These are phyloP conservation scores for Cercospora beticola DNA, from an alignment of 2,329 filamentous ascomycete species.

Conservation along the genomic window DNA sequence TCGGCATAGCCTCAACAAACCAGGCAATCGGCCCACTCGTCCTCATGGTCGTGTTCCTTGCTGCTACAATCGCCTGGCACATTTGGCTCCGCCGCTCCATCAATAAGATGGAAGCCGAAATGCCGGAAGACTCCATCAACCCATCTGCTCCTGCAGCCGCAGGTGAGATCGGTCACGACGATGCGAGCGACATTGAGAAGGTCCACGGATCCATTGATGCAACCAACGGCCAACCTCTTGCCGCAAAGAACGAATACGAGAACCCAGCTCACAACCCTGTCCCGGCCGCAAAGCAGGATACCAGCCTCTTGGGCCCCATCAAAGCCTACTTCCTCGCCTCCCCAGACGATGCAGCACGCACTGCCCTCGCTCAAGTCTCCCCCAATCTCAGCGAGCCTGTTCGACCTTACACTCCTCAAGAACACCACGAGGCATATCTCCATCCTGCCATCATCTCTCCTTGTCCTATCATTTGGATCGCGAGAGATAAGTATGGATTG, in stretches of 20 bases:
- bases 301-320: constrained; percentile 22
- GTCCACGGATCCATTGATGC: constrained; percentile 12
- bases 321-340: constrained; percentile 28
- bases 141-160: background rate
- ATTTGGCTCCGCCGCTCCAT: constrained; percentile 39
- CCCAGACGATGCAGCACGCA: constrained; percentile 19
- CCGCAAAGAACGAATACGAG: background rate
- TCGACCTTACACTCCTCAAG: constrained; percentile 31
- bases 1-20: constrained; percentile 36
- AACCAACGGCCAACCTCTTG: background rate
- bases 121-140: constrained; percentile 28
- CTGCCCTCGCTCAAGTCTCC: constrained; percentile 37
- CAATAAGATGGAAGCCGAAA: constrained; percentile 34
- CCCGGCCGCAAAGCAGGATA: constrained; percentile 7
- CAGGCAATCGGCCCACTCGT: constrained; percentile 42
- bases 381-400: constrained; percentile 36
- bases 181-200: constrained; percentile 12
- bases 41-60: constrained; percentile 44
- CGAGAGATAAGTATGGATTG: constrained; percentile 46
- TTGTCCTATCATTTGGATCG: constrained; percentile 48
- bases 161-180: background rate
- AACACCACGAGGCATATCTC: constrained; percentile 45
- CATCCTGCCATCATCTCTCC: constrained; percentile 46
- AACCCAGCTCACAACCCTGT: background rate
- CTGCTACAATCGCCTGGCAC: constrained; percentile 45